These are phyloP conservation scores for Butyriboletus loyo DNA, from an alignment of 768 basidiomycete species.

Conservation along the genomic window DNA sequence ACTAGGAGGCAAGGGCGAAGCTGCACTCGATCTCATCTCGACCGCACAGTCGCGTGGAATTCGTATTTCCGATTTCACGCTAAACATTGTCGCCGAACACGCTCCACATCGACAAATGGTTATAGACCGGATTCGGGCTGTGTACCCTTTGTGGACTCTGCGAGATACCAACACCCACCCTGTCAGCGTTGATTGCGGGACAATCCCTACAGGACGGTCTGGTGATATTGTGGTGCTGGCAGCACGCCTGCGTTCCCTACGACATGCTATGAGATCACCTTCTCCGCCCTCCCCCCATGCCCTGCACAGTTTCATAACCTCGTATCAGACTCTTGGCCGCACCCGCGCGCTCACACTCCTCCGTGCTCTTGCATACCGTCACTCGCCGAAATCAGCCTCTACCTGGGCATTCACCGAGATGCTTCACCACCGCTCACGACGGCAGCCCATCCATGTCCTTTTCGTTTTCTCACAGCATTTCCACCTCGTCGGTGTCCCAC, in stretches of 20 bases:
- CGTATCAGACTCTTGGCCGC: slow-evolving; percentile 23
- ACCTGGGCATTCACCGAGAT: slow-evolving; percentile 30
- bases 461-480: slow-evolving; percentile 51
- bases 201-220: neutral
- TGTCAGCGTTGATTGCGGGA: neutral
- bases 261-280: slow-evolving; percentile 22
- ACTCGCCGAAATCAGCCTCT: slow-evolving; percentile 24
- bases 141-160: slow-evolving; percentile 15
- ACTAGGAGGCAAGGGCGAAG: slow-evolving; percentile 34
- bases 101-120: slow-evolving; percentile 8
- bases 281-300: slow-evolving; percentile 20
- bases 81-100: slow-evolving; percentile 31
- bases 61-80: slow-evolving; percentile 36
- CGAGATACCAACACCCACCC: neutral
- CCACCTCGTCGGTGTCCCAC: slow-evolving; percentile 51
- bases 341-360: slow-evolving; percentile 16
- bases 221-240: slow-evolving; percentile 12
- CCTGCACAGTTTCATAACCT: slow-evolving; percentile 16
- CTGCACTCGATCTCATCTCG: slow-evolving; percentile 48
- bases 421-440: slow-evolving; percentile 25
- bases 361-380: slow-evolving; percentile 19
- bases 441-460: slow-evolving; percentile 24
- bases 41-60: slow-evolving; percentile 28
- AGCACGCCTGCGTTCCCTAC: slow-evolving; percentile 23
- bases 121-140: slow-evolving; percentile 5